Evolutionary conservation across 1,284 basidiomycete species (phyloP), one percentile per base, ranked within the genome.

Genomic region (Rhodotorula sp.): DNA sequence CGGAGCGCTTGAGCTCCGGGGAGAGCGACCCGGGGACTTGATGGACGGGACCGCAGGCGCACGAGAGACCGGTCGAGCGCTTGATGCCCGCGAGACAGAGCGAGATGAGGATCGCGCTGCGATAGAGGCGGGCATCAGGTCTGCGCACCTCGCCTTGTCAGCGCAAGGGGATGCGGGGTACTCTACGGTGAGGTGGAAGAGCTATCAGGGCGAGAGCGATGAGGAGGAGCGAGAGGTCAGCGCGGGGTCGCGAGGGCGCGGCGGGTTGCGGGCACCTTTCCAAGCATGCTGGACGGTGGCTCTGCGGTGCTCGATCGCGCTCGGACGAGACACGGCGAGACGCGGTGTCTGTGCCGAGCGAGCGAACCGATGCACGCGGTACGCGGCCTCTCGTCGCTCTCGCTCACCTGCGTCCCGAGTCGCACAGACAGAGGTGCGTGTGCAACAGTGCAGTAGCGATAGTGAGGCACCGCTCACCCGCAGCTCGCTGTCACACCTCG

Each of bases 1-100:
- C 21, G 10, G 21, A 14, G n/a, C 5, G 19, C 44, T 12, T 13
- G 44, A 25, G 44, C 25, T 41, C 49, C 54, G 19, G 45, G 45
- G 52, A 41, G 14, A 7, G 2, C 16, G n/a, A 34, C 5, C 44
- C n/a, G 19, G 34, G 17, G 13, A 12, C 4, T 10, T 41, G 23
- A 19, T 21, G 52, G 46, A 34, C 21, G 4, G 55, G n/a, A 10
- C 9, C 10, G 27, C 34, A 34, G 21, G 84, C 89, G 71, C 82
- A 91, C 90, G 91, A 91, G 74, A 93, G 81, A 50, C 91, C 91
- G 0, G 91, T 92, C 4, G 89, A 88, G 44, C 91, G 86, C 79
- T 87, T 89, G 71, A 93, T 82, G 17, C 91, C 91, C 14, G 91
- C 91, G 2, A 93, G 85, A 74, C 91, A 87, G 42, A 90, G 89